Evolutionary conservation across 2,329 filamentous ascomycete genomes (phyloP), one percentile per base, ranked within the genome.

Genomic region (Pseudopithomyces maydicus): DNA sequence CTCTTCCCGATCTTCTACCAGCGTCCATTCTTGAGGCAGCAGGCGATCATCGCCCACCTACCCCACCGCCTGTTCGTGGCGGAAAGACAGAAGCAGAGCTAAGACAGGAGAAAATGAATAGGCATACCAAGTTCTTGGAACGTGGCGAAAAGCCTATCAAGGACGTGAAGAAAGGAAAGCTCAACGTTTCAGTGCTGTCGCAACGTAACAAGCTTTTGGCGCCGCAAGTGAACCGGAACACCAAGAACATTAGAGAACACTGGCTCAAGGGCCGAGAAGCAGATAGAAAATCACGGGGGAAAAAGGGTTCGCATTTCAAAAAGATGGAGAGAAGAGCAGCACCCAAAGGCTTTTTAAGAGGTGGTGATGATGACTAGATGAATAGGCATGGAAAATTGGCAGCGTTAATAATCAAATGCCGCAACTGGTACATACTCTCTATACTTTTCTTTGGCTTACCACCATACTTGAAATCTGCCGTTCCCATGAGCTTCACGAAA

Each of bases 1-100:
- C 71, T 63, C 75, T 84, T 12, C 82, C 82, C 6, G 77, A 76
- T 38, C 75, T 84, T 20, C 78, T 85, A 33, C 82, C 82, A 5
- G 78, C 80, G 50, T 80, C 82, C 22, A 78, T 85, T 41, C 69
- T 85, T 47, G 80, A 79, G 49, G 76, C 78, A 14, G 77, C 79
- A 23, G 80, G 79, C 20, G 72, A 75, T 29, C 67, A 69, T 10
- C 75, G 79, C 22, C 77, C 79, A 5, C 79, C 78, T 2, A 81
- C 79, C 1, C 79, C 79, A 4, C 79, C 80, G 1, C 70, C 70
- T 3, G 56, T 60, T 10, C 46, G 64, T 2, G 43, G 56, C 8
- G 65, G 63, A 19, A 65, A 65, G 23, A 62, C 61, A 0, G 65
- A 59, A 1, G 68, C 69, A 49, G 68, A 75, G 15, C 73, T 79